Base-by-base conservation (phyloP, 257 asterid genomes). In the Nicotiana otophora region DNA sequence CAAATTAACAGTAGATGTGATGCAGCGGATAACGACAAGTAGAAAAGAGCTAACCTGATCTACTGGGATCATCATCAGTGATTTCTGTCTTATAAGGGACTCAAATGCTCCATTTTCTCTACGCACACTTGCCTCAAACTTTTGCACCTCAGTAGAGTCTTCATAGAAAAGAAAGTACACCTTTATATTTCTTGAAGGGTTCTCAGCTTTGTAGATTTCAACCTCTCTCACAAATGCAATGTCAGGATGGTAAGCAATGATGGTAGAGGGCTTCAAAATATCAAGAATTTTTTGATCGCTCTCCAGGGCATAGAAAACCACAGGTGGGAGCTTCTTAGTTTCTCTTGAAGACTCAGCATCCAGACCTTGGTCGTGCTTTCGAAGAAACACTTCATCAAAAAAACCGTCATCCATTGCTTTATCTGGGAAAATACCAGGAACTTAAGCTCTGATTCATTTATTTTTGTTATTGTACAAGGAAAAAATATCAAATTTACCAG, bases 61-160 rank as follows among this genome's bases (percentile, higher is more conserved):
- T 74, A 90, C 91, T 64, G 98, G 95, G 81, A 96, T 86, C 95
- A 93, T 91, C 99, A 96, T 96, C 88, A 92, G 81, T 78, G 99
- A 96, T 82, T 94, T 96, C 84, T 96, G 98, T 87, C 99, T 91
- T 82, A 96, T 96, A 81, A 96, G 88, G 79, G 98, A 92, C 87
- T 96, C 99, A 83, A 93, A 94, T 82, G 99, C 98, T 80, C 89
- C 96, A 90, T 96, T 96, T 84, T 96, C 99, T 89, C 97, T 88
- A 16, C 90, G 92, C 78, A 93, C 82, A 88, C 98, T 94, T 74
- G 99, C 98, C 90, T 96, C 98, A 82, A 88, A 96, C 88, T 96
- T 96, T 86, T 86, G 93, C 82, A 92, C 98, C 91, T 96, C 99
- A 12, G 99, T 93, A 80, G 99, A 96, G 83, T 94, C 90, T 84